Evolutionary conservation across 768 basidiomycete genomes (phyloP).

Genomic region (Mycena rebaudengoi): DNA sequence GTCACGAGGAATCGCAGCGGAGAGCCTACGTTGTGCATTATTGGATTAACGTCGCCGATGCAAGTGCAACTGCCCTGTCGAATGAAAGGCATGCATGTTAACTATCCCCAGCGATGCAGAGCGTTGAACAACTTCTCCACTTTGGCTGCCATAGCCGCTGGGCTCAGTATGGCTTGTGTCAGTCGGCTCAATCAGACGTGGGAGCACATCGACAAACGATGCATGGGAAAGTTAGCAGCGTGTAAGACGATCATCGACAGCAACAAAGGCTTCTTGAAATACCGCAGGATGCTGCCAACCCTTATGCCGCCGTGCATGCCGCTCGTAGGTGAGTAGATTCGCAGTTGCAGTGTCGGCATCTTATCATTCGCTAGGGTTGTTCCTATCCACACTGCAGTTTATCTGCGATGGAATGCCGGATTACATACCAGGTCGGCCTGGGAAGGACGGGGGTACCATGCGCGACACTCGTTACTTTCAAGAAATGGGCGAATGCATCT

Average conservation of each 20-base stretch:
- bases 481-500: conserved; percentile 91
- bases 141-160: conserved; percentile 95
- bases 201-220: conserved; percentile 82
- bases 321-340: conserved; percentile 77
- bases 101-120: conserved; percentile 74
- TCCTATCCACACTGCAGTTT: conserved; percentile 79
- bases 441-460: not conserved
- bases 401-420: conserved; percentile 96
- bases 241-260: conserved; percentile 92
- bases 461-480: conserved; percentile 81
- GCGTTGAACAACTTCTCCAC: conserved; percentile 91
- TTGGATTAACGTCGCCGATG: conserved; percentile 90
- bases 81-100: not conserved
- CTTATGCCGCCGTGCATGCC: conserved; percentile 94
- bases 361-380: conserved; percentile 94
- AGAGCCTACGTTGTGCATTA: conserved; percentile 88
- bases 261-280: conserved; percentile 93
- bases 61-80: conserved; percentile 47
- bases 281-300: conserved; percentile 80
- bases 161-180: conserved; percentile 90
- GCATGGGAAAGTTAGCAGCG: conserved; percentile 72
- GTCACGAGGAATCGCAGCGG: conserved; percentile 80
- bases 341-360: conserved; percentile 1
- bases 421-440: conserved; percentile 53
- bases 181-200: conserved; percentile 91